Base-by-base conservation (phyloP, 2,329 filamentous ascomycete genomes). In the Aphanocladium album region DNA sequence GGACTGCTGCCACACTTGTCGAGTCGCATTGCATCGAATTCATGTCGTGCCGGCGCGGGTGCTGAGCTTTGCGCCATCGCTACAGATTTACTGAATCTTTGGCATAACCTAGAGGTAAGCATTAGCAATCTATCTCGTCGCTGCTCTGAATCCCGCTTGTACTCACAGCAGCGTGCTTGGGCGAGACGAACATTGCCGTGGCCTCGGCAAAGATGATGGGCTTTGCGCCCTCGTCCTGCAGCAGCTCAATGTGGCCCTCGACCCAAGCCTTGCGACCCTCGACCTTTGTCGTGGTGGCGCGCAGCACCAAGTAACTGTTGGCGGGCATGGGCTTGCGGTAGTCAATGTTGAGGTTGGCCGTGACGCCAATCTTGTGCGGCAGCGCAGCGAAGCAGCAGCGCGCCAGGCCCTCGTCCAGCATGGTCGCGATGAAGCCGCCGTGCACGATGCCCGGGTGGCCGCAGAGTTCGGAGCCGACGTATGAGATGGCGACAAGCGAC, bases 181-280 rank as follows among this genome's bases (percentile, higher is more conserved):
- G 93, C 75, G 95, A 91, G 68, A 98, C 83, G 72, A 96, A 98
- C 66, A 99, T 76, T 2, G 89, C 92, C 70, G 89, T 89, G 0
- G 91, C 93, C 75, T 96, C 90, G 8, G 89, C 91, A 62, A 97
- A 73, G 52, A 93, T 81, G 17, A 81, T 75, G 1, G 87, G 86
- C 67, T 81, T 79, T 73, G 87, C 82, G 9, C 85, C 84, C 37
- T 66, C 77, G 78, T 80, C 62, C 8, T 84, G 83, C 63, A 98
- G 75, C 60, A 90, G 88, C 81, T 96, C 92, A 68, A 98, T 87
- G 67, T 85, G 84, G 1, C 91, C 95, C 76, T 90, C 88, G 1
- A 97, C 91, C 91, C 91, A 97, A 14, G 92, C 93, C 79, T 98
- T 98, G 64, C 95, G 83, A 1, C 95, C 93, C 71, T 98, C 92